Evolutionary conservation across 768 basidiomycete genomes (phyloP).

Genomic region (Hydnomerulius pinastri): DNA sequence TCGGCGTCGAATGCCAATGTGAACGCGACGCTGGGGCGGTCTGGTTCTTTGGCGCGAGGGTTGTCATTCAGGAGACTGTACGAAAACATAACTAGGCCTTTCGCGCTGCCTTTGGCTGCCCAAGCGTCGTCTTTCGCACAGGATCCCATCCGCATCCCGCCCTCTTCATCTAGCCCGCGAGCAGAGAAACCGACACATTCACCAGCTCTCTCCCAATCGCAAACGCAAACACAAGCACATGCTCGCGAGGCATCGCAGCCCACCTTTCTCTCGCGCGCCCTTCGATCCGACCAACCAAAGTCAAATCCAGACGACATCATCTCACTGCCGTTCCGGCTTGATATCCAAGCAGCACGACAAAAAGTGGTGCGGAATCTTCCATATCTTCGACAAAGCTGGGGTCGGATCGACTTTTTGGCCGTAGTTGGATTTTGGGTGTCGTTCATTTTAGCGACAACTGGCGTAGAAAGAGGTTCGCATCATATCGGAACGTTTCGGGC

Average conservation of each 20-base stretch:
- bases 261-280: constrained; percentile 50
- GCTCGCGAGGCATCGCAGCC: constrained; percentile 46
- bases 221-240: constrained; percentile 25
- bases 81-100: constrained; percentile 53
- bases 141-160: constrained; percentile 11
- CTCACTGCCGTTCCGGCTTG: constrained; percentile 61
- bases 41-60: constrained; percentile 44
- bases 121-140: constrained; percentile 16
- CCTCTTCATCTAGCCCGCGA: neutral
- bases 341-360: constrained; percentile 53
- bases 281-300: constrained; percentile 43
- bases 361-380: constrained; percentile 73
- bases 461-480: constrained; percentile 61
- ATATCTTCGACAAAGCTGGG: constrained; percentile 92
- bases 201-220: constrained; percentile 32
- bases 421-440: constrained; percentile 86
- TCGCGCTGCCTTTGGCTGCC: constrained; percentile 41
- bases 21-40: constrained; percentile 22
- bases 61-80: constrained; percentile 47
- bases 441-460: constrained; percentile 69
- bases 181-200: constrained; percentile 7
- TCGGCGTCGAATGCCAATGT: constrained; percentile 29
- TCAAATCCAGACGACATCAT: constrained; percentile 42
- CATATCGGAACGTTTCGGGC: constrained; percentile 91
- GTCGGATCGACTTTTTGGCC: constrained; percentile 84